phyloP scores from a whole-genome alignment of 2,329 filamentous ascomycete species.

The Ophiostoma ulmi region DNA sequence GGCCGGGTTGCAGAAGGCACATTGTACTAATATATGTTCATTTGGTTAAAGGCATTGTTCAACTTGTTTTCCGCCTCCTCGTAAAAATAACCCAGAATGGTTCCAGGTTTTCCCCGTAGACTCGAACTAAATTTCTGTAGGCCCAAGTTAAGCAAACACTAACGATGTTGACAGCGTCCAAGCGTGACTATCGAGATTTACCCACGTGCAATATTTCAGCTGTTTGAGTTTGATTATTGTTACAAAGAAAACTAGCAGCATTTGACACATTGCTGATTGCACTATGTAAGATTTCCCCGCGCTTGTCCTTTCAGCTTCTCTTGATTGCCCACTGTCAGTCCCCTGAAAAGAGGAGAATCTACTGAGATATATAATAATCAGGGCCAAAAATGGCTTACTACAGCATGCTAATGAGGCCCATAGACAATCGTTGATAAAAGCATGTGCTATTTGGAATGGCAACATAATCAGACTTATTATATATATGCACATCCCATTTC shows the following conservation, averaged over 20 bases:
- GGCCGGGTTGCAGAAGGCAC: background rate
- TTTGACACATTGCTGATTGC: background rate
- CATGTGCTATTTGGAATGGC: background rate
- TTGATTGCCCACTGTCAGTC: background rate
- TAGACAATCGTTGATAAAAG: background rate
- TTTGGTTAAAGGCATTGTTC: background rate
- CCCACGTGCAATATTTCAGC: background rate
- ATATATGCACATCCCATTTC: background rate
- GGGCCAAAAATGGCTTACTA: background rate
- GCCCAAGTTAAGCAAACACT: background rate
- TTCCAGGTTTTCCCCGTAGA: background rate
- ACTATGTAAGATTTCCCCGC: background rate
- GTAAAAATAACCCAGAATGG: background rate
- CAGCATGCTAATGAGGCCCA: background rate
- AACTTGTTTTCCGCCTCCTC: background rate
- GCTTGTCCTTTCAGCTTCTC: background rate
- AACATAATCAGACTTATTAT: background rate
- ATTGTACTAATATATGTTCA: background rate
- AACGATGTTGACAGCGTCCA: background rate
- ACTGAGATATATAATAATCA: slow-evolving; percentile 6
- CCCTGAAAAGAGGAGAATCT: background rate
- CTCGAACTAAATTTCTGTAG: background rate
- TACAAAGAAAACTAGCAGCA: background rate
- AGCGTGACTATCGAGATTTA: background rate
- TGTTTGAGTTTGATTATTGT: background rate